phyloP scores from a whole-genome alignment of 441 rosid species.

The Populus trichocarpa region DNA sequence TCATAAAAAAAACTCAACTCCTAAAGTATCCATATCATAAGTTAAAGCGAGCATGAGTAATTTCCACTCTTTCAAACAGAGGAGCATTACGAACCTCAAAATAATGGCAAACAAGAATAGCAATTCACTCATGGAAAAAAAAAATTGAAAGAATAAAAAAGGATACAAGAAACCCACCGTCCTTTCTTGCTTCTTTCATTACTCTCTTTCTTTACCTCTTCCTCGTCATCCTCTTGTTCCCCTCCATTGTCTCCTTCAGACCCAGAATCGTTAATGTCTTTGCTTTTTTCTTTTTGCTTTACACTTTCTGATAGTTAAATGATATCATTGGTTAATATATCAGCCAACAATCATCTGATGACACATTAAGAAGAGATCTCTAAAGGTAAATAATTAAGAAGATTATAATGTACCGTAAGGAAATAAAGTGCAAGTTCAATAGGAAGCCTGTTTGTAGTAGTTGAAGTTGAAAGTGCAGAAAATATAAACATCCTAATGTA shows the following conservation, averaged over 20 bases:
- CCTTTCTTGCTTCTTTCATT: slow-evolving; percentile 31
- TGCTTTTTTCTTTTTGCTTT: slow-evolving; percentile 24
- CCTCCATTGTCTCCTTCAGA: slow-evolving; percentile 28
- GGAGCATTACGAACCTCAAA: background rate
- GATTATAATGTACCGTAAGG: slow-evolving; percentile 23
- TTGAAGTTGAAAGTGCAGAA: slow-evolving; percentile 39
- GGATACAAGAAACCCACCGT: slow-evolving; percentile 21
- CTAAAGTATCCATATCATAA: background rate
- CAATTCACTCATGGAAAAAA: background rate
- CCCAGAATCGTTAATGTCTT: slow-evolving; percentile 28
- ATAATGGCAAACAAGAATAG: background rate
- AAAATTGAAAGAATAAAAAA: background rate
- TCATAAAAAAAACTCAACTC: background rate
- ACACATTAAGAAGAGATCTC: slow-evolving; percentile 20
- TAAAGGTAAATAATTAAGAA: slow-evolving; percentile 21
- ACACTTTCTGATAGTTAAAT: slow-evolving; percentile 29
- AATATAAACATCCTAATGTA: slow-evolving; percentile 32
- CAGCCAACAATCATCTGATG: slow-evolving; percentile 18
- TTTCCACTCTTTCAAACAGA: background rate
- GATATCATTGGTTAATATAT: slow-evolving; percentile 20
- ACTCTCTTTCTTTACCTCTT: slow-evolving; percentile 15
- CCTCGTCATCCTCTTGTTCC: slow-evolving; percentile 23
- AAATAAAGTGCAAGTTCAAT: slow-evolving; percentile 31
- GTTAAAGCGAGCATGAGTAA: background rate
- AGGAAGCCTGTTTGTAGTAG: slow-evolving; percentile 34